Percentiles rank a stretch among this genome's conserved stretches.
These are phyloP conservation scores for Colletotrichum truncatum DNA, from an alignment of 2,329 filamentous ascomycete genomes.

Conservation along the genomic window DNA sequence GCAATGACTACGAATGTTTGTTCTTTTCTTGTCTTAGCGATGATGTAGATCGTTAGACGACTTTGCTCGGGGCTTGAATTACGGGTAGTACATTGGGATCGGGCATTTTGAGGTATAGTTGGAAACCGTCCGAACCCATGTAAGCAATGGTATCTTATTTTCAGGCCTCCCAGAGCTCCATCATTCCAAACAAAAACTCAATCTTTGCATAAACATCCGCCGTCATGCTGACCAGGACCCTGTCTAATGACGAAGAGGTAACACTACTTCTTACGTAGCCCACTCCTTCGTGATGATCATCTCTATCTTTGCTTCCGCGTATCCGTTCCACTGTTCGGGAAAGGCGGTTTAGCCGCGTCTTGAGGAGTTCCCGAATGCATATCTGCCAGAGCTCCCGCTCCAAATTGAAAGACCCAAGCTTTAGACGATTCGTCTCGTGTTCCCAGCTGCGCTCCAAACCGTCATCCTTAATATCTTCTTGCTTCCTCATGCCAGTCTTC, in stretches of 20 bases:
- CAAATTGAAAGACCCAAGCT: not conserved
- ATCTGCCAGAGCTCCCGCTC: not conserved
- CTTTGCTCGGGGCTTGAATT: too few relatives aligned
- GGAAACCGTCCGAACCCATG: too few relatives aligned
- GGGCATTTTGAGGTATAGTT: too few relatives aligned
- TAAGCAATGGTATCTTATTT: too few relatives aligned
- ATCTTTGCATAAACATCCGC: not conserved
- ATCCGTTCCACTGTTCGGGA: not conserved
- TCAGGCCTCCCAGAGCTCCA: not conserved
- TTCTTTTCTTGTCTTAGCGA: too few relatives aligned
- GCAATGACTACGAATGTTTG: too few relatives aligned
- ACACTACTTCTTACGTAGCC: not conserved
- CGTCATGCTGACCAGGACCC: not conserved
- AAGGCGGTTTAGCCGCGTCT: not conserved
- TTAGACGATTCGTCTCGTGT: not conserved
- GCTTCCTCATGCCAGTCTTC: not conserved
- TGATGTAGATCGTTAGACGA: too few relatives aligned
- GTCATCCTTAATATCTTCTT: not conserved
- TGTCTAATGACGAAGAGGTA: not conserved
- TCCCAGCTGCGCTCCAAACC: not conserved
- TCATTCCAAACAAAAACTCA: constrained; percentile 1
- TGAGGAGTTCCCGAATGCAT: not conserved
- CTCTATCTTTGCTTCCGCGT: too few relatives aligned
- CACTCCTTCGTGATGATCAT: not conserved
- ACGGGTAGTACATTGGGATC: too few relatives aligned